These are phyloP conservation scores for Cladosporium sp. DNA, from an alignment of 2,329 filamentous ascomycete genomes.

Conservation along the genomic window DNA sequence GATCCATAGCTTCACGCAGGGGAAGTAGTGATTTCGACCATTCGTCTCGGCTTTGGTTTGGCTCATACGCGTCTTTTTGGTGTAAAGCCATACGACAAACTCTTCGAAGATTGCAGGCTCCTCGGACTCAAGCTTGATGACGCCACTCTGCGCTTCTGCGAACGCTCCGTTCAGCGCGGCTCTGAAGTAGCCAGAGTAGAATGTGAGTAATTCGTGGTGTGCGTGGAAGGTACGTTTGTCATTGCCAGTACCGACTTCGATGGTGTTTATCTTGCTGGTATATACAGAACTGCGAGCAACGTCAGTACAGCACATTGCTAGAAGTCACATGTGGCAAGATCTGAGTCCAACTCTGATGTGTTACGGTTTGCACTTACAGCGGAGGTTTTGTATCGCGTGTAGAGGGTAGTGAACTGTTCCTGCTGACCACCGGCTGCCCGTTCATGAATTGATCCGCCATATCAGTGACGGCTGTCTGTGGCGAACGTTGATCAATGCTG, in stretches of 20 bases:
- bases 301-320: neutral
- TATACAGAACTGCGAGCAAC: neutral
- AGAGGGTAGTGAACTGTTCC: neutral
- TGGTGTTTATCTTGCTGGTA: neutral
- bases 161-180: neutral
- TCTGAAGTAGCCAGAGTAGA: neutral
- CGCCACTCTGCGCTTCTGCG: neutral
- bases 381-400: neutral
- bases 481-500: too few relatives aligned
- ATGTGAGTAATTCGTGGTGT: neutral
- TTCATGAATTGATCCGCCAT: too few relatives aligned
- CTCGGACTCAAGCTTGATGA: neutral
- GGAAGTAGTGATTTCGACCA: rapidly evolving
- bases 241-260: neutral
- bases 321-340: too few relatives aligned
- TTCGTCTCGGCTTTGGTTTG: neutral
- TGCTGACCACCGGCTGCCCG: neutral
- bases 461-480: too few relatives aligned
- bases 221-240: neutral
- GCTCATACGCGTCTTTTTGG: neutral
- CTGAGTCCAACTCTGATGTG: neutral
- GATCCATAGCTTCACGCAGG: neutral
- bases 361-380: neutral
- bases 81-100: neutral
- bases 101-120: neutral